These are phyloP conservation scores for Vigna reflexopilosa DNA, from an alignment of 306 rosid species.

Conservation along the genomic window DNA sequence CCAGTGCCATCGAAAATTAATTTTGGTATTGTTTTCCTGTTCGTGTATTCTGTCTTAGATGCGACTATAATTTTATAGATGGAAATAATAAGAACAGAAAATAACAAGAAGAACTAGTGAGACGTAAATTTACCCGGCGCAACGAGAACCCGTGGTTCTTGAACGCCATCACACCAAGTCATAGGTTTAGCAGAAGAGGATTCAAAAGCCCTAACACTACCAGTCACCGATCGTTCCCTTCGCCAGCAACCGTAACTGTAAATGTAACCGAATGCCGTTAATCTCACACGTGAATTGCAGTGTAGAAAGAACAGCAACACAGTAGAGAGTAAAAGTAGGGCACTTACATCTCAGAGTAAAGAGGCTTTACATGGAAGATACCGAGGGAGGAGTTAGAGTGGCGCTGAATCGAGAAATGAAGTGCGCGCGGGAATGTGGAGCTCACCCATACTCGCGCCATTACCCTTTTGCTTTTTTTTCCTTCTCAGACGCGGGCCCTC, in stretches of 20 bases:
- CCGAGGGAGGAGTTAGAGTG: conserved; percentile 2
- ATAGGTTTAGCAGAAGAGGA: conserved; percentile 45
- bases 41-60: not conserved
- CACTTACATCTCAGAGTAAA: not conserved
- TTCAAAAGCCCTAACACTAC: conserved; percentile 42
- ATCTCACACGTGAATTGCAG: not conserved
- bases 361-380: not conserved
- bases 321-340: not conserved
- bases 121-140: conserved; percentile 60
- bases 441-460: not conserved
- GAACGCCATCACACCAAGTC: conserved; percentile 70
- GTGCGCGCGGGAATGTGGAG: not conserved
- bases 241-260: not conserved
- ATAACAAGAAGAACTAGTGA: not conserved
- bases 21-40: not conserved
- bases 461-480: not conserved
- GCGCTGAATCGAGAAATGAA: not conserved
- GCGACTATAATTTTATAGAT: not conserved
- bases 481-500: not conserved
- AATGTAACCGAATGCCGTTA: not conserved
- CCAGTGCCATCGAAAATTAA: not conserved
- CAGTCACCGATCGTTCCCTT: conserved; percentile 1
- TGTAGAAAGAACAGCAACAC: not conserved
- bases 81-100: not conserved
- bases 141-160: conserved; percentile 75